Evolutionary conservation across 2,329 filamentous ascomycete species (phyloP), one percentile per base, ranked within the genome.

Genomic region (Epichloe uncinata): DNA sequence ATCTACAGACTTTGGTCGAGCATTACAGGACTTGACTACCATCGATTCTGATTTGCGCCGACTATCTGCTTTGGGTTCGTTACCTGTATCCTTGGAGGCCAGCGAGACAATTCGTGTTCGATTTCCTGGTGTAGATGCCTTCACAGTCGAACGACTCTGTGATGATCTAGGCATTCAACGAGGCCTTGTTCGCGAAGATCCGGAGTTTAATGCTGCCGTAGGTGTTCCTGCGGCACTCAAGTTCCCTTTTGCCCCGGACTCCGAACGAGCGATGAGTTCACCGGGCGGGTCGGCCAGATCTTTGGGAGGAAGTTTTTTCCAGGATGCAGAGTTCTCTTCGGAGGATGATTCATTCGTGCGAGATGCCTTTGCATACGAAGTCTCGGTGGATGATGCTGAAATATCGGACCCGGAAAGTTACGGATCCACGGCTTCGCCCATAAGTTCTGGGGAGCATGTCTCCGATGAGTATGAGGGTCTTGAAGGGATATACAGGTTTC

Each of bases 41-140:
- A 77, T 91, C 1, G 77, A 93, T 59, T 84, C 84, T 47, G 93
- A 98, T 60, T 73, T 98, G 6, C 85, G 87, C 60, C 79, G 80
- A 36, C 72, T 98, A 1, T 79, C 88, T 0, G 69, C 74, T 0
- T 66, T 97, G 1, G 93, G 93, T 1, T 89, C 96, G 61, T 70
- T 98, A 18, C 89, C 91, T 0, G 79, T 97, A 35, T 74, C 79
- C 0, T 75, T 95, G 48, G 79, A 87, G 57, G 75, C 78, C 37
- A 72, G 76, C 35, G 79, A 79, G 2, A 77, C 79, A 0, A 69
- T 96, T 4, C 81, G 89, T 35, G 81, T 97, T 2, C 84, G 89
- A 33, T 97, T 98, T 61, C 89, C 90, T 0, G 93, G 93, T 3
- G 90, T 93, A 54, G 91, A 97, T 60, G 81, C 81, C 0, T 79